phyloP scores from a whole-genome alignment of 1,139 yeast species.

The Zygoascus meyerae region DNA sequence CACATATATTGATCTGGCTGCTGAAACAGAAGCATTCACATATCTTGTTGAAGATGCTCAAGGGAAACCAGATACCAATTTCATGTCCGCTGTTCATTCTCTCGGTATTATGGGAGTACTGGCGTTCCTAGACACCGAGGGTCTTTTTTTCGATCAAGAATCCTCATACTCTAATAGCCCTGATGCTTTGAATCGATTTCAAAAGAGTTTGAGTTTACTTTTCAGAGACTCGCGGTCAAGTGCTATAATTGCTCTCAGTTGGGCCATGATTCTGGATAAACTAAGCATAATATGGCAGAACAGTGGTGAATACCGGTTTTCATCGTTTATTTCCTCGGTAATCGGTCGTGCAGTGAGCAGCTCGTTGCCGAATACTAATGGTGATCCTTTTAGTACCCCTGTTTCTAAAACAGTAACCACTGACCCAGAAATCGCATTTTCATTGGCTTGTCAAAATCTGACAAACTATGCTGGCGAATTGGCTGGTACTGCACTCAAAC shows the following conservation, averaged over 20 bases:
- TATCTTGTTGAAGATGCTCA: constrained; percentile 13
- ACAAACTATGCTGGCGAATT: constrained; percentile 23
- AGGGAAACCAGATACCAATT: background rate
- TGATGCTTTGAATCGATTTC: constrained; percentile 39
- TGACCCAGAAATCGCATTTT: constrained; percentile 10
- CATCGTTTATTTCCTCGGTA: background rate
- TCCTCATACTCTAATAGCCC: constrained; percentile 45
- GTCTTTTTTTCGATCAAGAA: background rate
- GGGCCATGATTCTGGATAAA: constrained; percentile 63
- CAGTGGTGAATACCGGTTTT: background rate
- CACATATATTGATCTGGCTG: background rate
- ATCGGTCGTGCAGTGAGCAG: constrained; percentile 29
- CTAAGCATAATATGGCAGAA: constrained; percentile 37
- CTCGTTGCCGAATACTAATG: constrained; percentile 33
- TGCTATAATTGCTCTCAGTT: constrained; percentile 55
- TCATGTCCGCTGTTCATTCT: background rate
- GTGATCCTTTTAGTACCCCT: constrained; percentile 23
- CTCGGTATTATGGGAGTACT: background rate
- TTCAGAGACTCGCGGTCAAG: constrained; percentile 33
- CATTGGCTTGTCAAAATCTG: constrained; percentile 13
- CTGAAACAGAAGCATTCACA: constrained; percentile 5
- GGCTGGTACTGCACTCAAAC: constrained; percentile 40
- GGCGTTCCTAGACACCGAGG: constrained; percentile 1
- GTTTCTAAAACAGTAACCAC: constrained; percentile 23
- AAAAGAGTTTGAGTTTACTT: constrained; percentile 30